These are phyloP conservation scores for Crithidia sp. DNA, from an alignment of 208 protist genomes.

Conservation along the genomic window DNA sequence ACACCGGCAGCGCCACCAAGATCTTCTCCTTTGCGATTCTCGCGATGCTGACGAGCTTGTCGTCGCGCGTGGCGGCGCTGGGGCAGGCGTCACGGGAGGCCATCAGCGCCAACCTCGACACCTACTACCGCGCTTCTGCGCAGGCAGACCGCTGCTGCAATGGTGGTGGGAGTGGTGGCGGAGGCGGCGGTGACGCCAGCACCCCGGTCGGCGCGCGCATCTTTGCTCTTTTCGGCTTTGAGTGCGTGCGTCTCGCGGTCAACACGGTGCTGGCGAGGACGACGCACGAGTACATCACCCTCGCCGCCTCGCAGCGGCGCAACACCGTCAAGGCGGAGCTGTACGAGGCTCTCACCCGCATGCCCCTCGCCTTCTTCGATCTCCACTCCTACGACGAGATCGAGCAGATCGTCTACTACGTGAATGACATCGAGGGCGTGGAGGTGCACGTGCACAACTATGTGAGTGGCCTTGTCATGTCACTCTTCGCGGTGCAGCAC, in stretches of 20 bases:
- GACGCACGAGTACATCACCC: constrained; percentile 51
- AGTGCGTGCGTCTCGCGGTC: constrained; percentile 52
- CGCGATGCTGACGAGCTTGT: constrained; percentile 44
- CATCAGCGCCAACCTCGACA: constrained; percentile 35
- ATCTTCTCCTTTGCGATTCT: constrained; percentile 47
- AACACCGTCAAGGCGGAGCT: constrained; percentile 62
- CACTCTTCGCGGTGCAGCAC: constrained; percentile 32
- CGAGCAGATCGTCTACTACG: constrained; percentile 79
- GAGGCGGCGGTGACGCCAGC: neutral
- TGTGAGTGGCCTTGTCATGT: constrained; percentile 33
- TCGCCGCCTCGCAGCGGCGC: constrained; percentile 46
- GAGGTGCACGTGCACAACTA: constrained; percentile 79
- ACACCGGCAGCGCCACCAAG: constrained; percentile 46
- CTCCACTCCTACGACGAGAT: constrained; percentile 58
- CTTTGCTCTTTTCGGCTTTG: constrained; percentile 46
- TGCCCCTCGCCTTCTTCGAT: constrained; percentile 74
- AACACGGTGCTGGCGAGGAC: constrained; percentile 49
- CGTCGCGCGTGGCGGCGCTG: constrained; percentile 42
- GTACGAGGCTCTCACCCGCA: constrained; percentile 65
- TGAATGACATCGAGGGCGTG: constrained; percentile 83
- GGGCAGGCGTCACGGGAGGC: constrained; percentile 42
- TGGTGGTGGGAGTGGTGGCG: neutral
- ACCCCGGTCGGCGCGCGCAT: constrained; percentile 18
- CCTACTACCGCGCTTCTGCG: constrained; percentile 19
- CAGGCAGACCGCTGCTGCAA: neutral